Conservation (phyloP, 164 flowering plant genomes). For the Macadamia tetraphylla region DNA sequence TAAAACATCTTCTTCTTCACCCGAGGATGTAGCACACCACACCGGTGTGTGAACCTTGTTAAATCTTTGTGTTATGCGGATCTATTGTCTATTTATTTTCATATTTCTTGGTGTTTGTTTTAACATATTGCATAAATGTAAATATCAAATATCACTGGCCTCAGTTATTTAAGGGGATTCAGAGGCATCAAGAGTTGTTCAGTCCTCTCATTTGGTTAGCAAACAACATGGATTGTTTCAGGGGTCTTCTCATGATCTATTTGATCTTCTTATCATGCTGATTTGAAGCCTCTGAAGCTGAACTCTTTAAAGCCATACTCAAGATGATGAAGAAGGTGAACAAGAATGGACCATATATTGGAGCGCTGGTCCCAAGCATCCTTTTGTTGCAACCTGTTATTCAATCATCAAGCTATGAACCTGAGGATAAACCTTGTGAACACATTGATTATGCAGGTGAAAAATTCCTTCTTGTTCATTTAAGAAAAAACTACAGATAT, state of each 20-base stretch:
- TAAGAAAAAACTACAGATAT: no score
- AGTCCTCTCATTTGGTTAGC: background rate
- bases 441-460: conserved; percentile 2
- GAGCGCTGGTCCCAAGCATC: background rate
- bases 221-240: background rate
- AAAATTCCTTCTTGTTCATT: background rate
- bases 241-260: background rate
- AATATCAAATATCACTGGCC: background rate
- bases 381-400: background rate
- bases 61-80: no score
- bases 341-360: background rate
- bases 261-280: background rate
- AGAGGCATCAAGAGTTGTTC: background rate
- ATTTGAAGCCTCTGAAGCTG: conserved; percentile 3
- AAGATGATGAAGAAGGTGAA: conserved; percentile 1
- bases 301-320: background rate
- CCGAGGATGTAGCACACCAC: no score
- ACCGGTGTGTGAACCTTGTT: no score
- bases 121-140: no score
- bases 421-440: background rate
- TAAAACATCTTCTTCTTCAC: no score
- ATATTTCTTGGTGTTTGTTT: no score
- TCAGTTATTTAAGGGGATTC: background rate
- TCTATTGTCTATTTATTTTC: no score
- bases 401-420: background rate